phyloP scores from a whole-genome alignment of 164 flowering plant species.

The Vitis vinifera region DNA sequence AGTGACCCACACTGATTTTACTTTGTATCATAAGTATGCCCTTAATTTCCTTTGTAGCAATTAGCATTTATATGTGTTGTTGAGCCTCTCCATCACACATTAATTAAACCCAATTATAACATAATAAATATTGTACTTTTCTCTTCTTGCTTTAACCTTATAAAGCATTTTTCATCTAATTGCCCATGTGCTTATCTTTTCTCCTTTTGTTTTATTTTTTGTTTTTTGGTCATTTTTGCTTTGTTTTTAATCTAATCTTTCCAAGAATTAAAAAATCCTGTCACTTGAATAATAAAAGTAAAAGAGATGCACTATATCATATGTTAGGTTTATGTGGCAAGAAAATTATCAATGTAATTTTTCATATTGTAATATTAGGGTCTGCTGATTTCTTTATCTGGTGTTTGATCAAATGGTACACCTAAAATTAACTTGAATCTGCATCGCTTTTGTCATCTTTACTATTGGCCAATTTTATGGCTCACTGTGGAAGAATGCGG shows the following conservation, averaged over 20 bases:
- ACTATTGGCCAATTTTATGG: too few relatives aligned
- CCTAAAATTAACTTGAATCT: too few relatives aligned
- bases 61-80: background rate
- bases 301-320: too few relatives aligned
- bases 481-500: too few relatives aligned
- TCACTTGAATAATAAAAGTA: too few relatives aligned
- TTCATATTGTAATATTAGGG: too few relatives aligned
- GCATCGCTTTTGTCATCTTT: too few relatives aligned
- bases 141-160: background rate
- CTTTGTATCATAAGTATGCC: background rate
- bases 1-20: background rate
- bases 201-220: background rate
- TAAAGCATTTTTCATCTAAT: background rate
- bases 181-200: background rate
- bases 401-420: too few relatives aligned
- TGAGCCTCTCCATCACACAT: background rate
- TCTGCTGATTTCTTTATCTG: too few relatives aligned
- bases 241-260: background rate
- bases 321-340: too few relatives aligned
- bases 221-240: background rate
- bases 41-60: background rate
- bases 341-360: too few relatives aligned
- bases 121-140: background rate
- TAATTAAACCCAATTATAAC: background rate
- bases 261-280: too few relatives aligned